Conservation (phyloP, 2,329 filamentous ascomycete genomes). For the Colletotrichum viniferum region DNA sequence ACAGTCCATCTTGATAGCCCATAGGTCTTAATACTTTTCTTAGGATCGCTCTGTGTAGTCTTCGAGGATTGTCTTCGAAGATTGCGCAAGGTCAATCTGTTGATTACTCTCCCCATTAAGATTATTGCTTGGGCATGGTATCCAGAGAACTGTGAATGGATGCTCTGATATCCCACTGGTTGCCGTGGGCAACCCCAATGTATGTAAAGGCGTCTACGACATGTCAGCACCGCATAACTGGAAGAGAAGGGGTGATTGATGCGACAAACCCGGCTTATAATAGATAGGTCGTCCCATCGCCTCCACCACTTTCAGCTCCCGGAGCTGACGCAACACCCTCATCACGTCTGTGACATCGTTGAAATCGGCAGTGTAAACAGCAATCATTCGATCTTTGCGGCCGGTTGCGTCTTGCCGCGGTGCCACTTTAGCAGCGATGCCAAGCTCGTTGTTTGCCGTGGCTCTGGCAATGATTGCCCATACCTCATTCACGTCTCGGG, state of each 20-base stretch:
- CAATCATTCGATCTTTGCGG: slow-evolving; percentile 64
- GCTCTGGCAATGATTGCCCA: slow-evolving; percentile 73
- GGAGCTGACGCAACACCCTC: slow-evolving; percentile 68
- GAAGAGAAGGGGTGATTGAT: neutral
- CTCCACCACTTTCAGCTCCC: slow-evolving; percentile 64
- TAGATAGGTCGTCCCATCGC: slow-evolving; percentile 61
- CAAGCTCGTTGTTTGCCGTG: slow-evolving; percentile 72
- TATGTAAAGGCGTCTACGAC: slow-evolving; percentile 69
- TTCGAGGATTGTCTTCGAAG: neutral
- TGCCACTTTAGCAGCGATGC: slow-evolving; percentile 75
- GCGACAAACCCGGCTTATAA: slow-evolving; percentile 72
- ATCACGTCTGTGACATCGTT: slow-evolving; percentile 69
- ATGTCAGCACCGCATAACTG: slow-evolving; percentile 34
- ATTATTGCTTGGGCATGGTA: slow-evolving; percentile 28
- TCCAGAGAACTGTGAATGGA: slow-evolving; percentile 59
- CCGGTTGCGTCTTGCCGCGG: slow-evolving; percentile 52
- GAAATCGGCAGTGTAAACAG: slow-evolving; percentile 81
- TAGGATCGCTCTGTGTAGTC: neutral
- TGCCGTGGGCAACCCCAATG: slow-evolving; percentile 64
- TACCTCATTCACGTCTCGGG: slow-evolving; percentile 58
- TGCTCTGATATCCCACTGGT: slow-evolving; percentile 66
- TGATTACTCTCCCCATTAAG: neutral
- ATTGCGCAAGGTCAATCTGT: neutral
- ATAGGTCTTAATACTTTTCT: neutral
- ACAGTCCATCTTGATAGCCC: neutral